Percentiles rank a stretch among this genome's conserved stretches.
phyloP scores from a whole-genome alignment of 2,329 filamentous ascomycete species.

The Neobulgaria alba region DNA sequence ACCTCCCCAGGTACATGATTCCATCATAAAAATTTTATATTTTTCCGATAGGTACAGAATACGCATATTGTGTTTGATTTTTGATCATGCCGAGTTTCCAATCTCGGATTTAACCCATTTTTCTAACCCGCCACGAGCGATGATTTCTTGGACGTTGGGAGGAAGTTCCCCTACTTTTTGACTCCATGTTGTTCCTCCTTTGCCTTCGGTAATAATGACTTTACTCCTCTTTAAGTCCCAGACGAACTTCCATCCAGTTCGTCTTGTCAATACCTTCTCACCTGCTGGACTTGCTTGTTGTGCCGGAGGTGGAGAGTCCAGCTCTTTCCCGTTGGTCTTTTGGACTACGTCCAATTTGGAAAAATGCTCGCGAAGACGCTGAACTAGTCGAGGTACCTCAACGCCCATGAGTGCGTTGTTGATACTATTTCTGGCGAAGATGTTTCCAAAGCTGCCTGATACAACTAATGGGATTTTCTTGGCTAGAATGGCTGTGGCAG shows the following conservation, averaged over 20 bases:
- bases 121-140: slow-evolving; percentile 68
- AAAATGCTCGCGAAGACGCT: slow-evolving; percentile 57
- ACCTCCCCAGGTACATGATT: too few species aligned
- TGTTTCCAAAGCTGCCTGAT: slow-evolving; percentile 74
- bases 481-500: slow-evolving; percentile 77
- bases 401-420: slow-evolving; percentile 70
- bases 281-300: slow-evolving; percentile 31
- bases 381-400: slow-evolving; percentile 58
- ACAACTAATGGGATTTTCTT: slow-evolving; percentile 75
- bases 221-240: slow-evolving; percentile 72
- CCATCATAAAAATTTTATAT: too few species aligned
- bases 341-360: slow-evolving; percentile 27
- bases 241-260: slow-evolving; percentile 74
- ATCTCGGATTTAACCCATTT: slow-evolving; percentile 54
- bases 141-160: slow-evolving; percentile 79
- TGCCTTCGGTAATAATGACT: slow-evolving; percentile 63
- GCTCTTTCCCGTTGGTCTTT: slow-evolving; percentile 26
- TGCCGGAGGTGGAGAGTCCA: slow-evolving; percentile 41
- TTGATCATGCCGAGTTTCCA: slow-evolving; percentile 5
- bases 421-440: slow-evolving; percentile 70
- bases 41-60: slow-evolving; percentile 1
- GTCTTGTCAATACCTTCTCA: slow-evolving; percentile 52
- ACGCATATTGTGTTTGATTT: too few species aligned
- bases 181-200: slow-evolving; percentile 59
- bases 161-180: slow-evolving; percentile 78